Evolutionary conservation across 371 early-diverging fungal genomes (phyloP), one percentile per base, ranked within the genome.

Genomic region (Mucor racemosus): DNA sequence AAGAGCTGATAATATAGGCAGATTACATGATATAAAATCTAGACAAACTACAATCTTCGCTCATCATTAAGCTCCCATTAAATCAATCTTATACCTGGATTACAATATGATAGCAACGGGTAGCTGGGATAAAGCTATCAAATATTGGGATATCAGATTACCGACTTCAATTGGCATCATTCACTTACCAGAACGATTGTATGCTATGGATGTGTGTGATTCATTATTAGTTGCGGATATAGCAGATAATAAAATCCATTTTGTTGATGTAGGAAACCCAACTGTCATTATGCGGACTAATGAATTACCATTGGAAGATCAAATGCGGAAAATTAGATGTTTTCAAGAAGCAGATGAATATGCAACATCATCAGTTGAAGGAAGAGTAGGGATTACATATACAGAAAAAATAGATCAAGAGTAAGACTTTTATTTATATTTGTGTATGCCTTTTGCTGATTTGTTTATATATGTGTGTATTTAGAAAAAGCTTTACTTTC

Each of bases 81-180:
- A 89, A 72, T 84, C 87, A 65, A 78, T 87, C 38, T 77, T 85
- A 53, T 94, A 86, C 71, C 81, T 93, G 9, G 92, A 94, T 64
- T 88, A 85, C 54, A 75, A 82, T 21, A 31, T 69, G 33, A 50
- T 69, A 14, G 70, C 58, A 17, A 69, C 97, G 4, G 99, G 93
- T 10, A 87, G 94, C 59, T 99, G 99, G 98, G 99, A 99, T 78
- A 96, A 96, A 74, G 94, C 92, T 15, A 68, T 95, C 65, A 92
- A 88, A 89, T 95, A 95, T 71, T 98, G 97, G 97, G 96, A 97
- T 77, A 66, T 92, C 65, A 84, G 95, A 60, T 77, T 85, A 44
- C 91, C 88, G 35, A 81, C 74, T 34, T 92, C 95, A 8, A 84
- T 90, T 10, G 86, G 85, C 9, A 88, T 90, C 15, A 97, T 26